Evolutionary conservation across 352 stramenopile species (phyloP).

Genomic region (Globisporangium okanoganense): DNA sequence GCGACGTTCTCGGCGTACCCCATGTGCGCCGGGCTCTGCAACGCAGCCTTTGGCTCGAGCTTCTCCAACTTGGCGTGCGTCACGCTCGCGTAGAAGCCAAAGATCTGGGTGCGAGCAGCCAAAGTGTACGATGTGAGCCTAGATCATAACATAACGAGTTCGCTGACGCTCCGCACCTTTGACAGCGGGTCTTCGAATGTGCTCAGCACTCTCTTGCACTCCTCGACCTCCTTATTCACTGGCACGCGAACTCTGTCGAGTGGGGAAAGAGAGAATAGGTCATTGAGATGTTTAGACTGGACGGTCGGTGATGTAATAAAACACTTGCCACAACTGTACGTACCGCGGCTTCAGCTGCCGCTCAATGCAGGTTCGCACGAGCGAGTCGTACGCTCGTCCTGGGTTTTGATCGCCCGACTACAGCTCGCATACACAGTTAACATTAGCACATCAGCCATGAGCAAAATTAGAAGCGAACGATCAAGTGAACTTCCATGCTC

Average conservation of each 20-base stretch:
- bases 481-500: background rate
- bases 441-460: background rate
- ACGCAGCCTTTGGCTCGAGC: constrained; percentile 46
- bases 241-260: constrained; percentile 32
- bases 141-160: too few species aligned
- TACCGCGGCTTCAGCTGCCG: constrained; percentile 57
- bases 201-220: constrained; percentile 56
- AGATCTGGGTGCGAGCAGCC: constrained; percentile 30
- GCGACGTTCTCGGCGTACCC: constrained; percentile 66
- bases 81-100: constrained; percentile 45
- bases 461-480: background rate
- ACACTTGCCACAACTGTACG: background rate
- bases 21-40: constrained; percentile 47
- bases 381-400: constrained; percentile 51
- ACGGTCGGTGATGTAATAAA: background rate
- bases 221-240: constrained; percentile 50
- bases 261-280: too few species aligned
- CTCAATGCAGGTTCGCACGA: constrained; percentile 62
- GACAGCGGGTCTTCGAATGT: constrained; percentile 60
- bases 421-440: background rate
- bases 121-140: background rate
- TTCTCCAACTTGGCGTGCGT: constrained; percentile 66
- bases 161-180: too few species aligned
- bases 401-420: constrained; percentile 55
- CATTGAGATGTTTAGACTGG: too few species aligned